Evolutionary conservation across 768 basidiomycete species (phyloP).

Genomic region (Brasilioporus rufonigricans): DNA sequence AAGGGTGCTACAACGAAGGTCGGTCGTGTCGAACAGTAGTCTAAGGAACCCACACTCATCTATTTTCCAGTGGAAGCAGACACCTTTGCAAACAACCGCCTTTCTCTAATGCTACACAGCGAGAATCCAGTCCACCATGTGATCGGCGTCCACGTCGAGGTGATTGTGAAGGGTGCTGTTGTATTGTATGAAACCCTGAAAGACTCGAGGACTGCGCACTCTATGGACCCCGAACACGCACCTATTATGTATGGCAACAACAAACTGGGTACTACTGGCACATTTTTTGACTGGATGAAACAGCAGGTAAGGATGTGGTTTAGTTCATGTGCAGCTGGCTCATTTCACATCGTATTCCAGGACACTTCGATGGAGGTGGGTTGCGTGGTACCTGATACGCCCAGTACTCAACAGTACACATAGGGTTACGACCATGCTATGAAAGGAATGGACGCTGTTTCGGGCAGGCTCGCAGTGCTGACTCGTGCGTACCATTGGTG

Average conservation of each 20-base stretch:
- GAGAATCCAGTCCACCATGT: slow-evolving; percentile 23
- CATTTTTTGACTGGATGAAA: too few species aligned
- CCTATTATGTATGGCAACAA: slow-evolving; percentile 22
- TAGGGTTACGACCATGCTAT: slow-evolving; percentile 25
- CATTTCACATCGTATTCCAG: slow-evolving; percentile 4
- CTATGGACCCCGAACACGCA: slow-evolving; percentile 19
- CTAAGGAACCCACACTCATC: neutral
- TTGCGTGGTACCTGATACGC: neutral
- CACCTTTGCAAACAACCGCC: slow-evolving; percentile 34
- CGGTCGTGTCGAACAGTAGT: neutral
- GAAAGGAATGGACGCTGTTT: slow-evolving; percentile 20
- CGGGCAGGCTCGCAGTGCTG: slow-evolving; percentile 25
- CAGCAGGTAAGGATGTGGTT: too few species aligned
- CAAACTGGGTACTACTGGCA: neutral
- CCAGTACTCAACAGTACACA: neutral
- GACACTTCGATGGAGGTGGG: too few species aligned
- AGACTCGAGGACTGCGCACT: slow-evolving; percentile 15
- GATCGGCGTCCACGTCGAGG: slow-evolving; percentile 19
- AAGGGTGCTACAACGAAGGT: slow-evolving; percentile 35
- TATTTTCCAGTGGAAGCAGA: slow-evolving; percentile 24
- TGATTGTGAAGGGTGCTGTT: slow-evolving; percentile 13
- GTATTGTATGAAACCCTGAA: slow-evolving; percentile 26
- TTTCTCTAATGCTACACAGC: slow-evolving; percentile 29
- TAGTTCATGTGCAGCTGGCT: too few species aligned
- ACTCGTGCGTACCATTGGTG: slow-evolving; percentile 10